phyloP scores from a whole-genome alignment of 257 asterid species.

The Solanum chmielewskii region DNA sequence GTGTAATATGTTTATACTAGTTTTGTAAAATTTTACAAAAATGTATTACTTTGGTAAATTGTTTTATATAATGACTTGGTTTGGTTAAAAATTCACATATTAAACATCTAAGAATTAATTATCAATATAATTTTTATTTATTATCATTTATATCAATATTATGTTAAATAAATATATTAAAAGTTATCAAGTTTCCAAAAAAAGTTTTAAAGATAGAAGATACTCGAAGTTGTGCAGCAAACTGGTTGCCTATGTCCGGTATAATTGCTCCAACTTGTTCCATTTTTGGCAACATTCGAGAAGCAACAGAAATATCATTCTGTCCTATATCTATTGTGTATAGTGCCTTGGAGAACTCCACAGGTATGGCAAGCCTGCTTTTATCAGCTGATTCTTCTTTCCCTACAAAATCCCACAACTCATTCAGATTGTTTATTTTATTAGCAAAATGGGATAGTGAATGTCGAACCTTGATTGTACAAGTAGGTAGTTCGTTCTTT shows the following conservation, averaged over 20 bases:
- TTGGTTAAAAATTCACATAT: neutral
- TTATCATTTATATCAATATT: too few species aligned
- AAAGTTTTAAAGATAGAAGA: conserved; percentile 6
- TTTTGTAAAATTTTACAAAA: too few species aligned
- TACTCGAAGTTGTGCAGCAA: conserved; percentile 21
- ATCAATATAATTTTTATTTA: too few species aligned
- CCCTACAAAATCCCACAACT: conserved; percentile 6
- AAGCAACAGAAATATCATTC: conserved; percentile 24
- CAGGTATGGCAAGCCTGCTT: conserved; percentile 24
- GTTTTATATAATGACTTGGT: too few species aligned
- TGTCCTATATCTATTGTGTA: conserved; percentile 48
- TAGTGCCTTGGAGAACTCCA: conserved; percentile 31
- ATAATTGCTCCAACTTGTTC: conserved; percentile 16
- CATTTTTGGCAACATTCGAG: conserved; percentile 10
- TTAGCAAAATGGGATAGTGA: neutral
- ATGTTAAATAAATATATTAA: too few species aligned
- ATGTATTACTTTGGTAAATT: too few species aligned
- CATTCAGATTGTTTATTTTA: neutral
- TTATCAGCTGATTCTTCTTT: neutral
- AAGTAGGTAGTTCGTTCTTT: conserved; percentile 26
- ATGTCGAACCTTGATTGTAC: conserved; percentile 21
- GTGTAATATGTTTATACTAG: too few species aligned
- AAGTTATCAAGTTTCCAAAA: too few species aligned
- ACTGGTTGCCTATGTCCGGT: conserved; percentile 23
- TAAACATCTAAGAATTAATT: neutral